Evolutionary conservation across 2,329 filamentous ascomycete species (phyloP).

Genomic region (Aspergillus pseudotamarii): DNA sequence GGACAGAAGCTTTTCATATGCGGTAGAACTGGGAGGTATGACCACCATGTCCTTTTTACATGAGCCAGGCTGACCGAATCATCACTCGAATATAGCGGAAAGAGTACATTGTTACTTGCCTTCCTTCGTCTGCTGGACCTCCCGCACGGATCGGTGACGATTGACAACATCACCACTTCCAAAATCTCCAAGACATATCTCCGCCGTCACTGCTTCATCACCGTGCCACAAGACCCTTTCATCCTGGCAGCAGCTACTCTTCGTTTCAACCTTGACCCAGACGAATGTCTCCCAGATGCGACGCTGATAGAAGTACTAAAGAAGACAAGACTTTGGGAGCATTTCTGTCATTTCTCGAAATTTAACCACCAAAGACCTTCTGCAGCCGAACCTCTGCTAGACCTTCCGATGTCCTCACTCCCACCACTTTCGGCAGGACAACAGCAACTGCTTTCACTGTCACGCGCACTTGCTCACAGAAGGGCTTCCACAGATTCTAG

Average conservation of each 20-base stretch:
- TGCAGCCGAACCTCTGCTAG: not conserved
- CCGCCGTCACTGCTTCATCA: conserved; percentile 1
- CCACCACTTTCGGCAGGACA: not conserved
- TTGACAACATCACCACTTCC: not conserved
- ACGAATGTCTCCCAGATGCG: not conserved
- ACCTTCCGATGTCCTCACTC: not conserved
- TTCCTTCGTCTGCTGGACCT: not conserved
- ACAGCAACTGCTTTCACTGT: not conserved
- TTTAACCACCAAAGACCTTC: not conserved
- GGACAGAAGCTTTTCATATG: conserved; percentile 3
- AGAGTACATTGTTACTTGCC: conserved; percentile 4
- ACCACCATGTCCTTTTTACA: not conserved
- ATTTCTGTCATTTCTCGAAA: not conserved
- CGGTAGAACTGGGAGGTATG: conserved; percentile 9
- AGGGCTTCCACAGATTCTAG: too few species aligned
- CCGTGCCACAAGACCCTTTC: conserved; percentile 9
- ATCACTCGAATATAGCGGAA: not conserved
- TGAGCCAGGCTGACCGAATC: not conserved
- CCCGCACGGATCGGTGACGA: not conserved
- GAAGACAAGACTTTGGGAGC: not conserved
- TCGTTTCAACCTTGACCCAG: conserved; percentile 5
- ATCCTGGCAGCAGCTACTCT: not conserved
- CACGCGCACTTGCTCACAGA: not conserved
- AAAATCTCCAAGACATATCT: not conserved
- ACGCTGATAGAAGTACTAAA: not conserved